A percentile compares a stretch with the other conserved stretches of the same genome.
phyloP scores from a whole-genome alignment of 805 yeast genomes.

The Ogataea parapolymorpha region DNA sequence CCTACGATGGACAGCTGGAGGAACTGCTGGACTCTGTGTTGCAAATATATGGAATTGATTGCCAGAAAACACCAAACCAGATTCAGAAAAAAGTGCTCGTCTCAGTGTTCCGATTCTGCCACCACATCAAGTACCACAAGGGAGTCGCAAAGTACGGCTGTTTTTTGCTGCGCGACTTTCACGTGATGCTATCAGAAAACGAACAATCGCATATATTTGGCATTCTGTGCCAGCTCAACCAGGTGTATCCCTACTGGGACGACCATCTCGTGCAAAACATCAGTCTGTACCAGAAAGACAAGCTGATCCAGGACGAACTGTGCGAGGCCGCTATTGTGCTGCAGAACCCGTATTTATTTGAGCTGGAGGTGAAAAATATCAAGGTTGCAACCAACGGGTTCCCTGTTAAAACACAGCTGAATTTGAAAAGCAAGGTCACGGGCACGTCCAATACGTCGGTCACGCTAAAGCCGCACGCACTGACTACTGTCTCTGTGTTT shows the following conservation, averaged over 20 bases:
- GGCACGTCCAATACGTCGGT: conserved; percentile 20
- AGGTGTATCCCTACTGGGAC: conserved; percentile 62
- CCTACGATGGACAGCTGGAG: conserved; percentile 13
- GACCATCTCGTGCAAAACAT: conserved; percentile 42
- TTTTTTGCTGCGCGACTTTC: conserved; percentile 52
- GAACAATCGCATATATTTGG: conserved; percentile 51
- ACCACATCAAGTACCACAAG: conserved; percentile 44
- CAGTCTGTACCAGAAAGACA: conserved; percentile 16
- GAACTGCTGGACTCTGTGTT: conserved; percentile 45
- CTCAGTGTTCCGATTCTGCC: conserved; percentile 51
- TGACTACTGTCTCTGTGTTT: conserved; percentile 39
- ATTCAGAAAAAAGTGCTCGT: conserved; percentile 40
- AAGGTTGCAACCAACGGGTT: conserved; percentile 34
- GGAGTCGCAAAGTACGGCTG: conserved; percentile 48
- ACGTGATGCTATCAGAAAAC: conserved; percentile 48
- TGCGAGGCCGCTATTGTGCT: conserved; percentile 54
- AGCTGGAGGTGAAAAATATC: conserved; percentile 54
- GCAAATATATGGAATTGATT: conserved; percentile 47
- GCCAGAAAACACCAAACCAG: conserved; percentile 4
- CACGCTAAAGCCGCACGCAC: conserved; percentile 37
- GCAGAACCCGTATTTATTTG: conserved; percentile 81
- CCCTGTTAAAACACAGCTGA: conserved; percentile 26
- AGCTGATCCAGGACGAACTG: conserved; percentile 58
- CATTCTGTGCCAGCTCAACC: conserved; percentile 32
- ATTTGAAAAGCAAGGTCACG: conserved; percentile 17